Percentiles rank a stretch among this genome's conserved stretches.
These are phyloP conservation scores for Cymbidium sinense DNA, from an alignment of 106 monocot genomes.

Conservation along the genomic window DNA sequence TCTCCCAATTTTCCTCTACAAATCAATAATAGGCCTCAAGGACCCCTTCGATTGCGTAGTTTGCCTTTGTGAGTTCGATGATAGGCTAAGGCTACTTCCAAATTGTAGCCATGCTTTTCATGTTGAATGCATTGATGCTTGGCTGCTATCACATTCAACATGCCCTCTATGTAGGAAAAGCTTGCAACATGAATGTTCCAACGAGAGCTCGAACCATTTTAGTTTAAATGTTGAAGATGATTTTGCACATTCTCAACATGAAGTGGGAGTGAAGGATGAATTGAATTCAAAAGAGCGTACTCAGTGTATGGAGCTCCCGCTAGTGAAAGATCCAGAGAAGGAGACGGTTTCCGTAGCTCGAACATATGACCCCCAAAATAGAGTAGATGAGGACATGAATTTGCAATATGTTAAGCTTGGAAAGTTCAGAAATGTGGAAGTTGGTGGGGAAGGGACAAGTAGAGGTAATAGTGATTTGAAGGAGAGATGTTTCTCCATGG, in stretches of 20 bases:
- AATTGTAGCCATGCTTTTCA: constrained; percentile 90
- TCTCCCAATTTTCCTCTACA: constrained; percentile 85
- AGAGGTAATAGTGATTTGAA: constrained; percentile 40
- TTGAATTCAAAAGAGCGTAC: too few relatives aligned
- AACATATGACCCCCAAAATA: too few relatives aligned
- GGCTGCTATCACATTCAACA: constrained; percentile 81
- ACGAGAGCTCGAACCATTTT: constrained; percentile 21
- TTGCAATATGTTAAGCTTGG: constrained; percentile 51
- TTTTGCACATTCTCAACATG: too few relatives aligned
- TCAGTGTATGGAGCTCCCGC: too few relatives aligned
- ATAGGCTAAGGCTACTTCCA: constrained; percentile 73
- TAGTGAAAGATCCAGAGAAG: too few relatives aligned
- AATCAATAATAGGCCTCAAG: constrained; percentile 64
- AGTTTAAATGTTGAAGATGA: constrained; percentile 13
- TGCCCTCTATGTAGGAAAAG: constrained; percentile 67
- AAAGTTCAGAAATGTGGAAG: constrained; percentile 27
- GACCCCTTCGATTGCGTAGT: constrained; percentile 95
- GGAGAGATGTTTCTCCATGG: constrained; percentile 74
- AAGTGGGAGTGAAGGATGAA: too few relatives aligned
- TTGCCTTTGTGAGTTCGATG: constrained; percentile 73
- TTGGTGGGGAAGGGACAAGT: constrained; percentile 15
- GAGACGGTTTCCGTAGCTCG: too few relatives aligned
- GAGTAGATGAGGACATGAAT: constrained; percentile 1
- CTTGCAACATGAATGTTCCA: constrained; percentile 42
- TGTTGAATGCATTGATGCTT: constrained; percentile 75